Base-by-base conservation (phyloP, 805 yeast genomes). In the Scheffersomyces ergatensis region DNA sequence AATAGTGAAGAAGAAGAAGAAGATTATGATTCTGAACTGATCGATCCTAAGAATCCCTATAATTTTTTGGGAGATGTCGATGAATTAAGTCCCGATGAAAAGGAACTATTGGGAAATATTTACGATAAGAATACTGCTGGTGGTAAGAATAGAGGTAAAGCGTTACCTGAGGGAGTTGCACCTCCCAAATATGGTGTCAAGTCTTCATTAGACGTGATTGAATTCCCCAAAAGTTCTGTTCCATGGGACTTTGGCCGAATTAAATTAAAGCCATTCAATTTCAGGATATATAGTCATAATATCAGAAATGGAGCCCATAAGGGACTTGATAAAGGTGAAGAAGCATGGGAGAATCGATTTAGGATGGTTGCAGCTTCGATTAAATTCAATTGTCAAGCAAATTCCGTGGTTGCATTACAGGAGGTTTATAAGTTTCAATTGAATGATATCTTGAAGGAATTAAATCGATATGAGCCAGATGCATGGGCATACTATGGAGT, bases 381-480 rank as follows among this genome's bases (percentile, higher is more conserved):
- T n/a, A 53, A 68, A 37, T 51, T 54, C 38, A 54, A 63, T 42
- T 34, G 54, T 11, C 39, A 34, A 8, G 23, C 39, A 2, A 60
- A 60, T 45, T 50, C 54, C 2, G 62, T 77, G n/a, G 74, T 53
- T 50, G 39, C 74, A 50, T 50, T 67, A 25, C 72, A 67, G 46
- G 71, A 66, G 43, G 72, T 62, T 17, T 58, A 67, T 37, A 55
- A 58, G 44, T 53, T 62, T 43, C 72, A 67, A 44, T 48, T 65
- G 40, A 39, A 49, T 17, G 71, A 65, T 40, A 56, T 67, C 3
- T 39, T 65, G 46, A 40, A 43, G 1, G 53, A 51, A 18, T 47
- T 67, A 36, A 65, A 64, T 40, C 39, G 46, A 24, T 50, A 44
- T 27, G 54, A 50, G 11, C 40, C 39, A 21, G 49, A 49, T 5